A percentile compares a stretch with the other conserved stretches of the same genome.
Evolutionary conservation across 2,329 filamentous ascomycete species (phyloP).

Genomic region (Paecilomyces dactylethromorphus): DNA sequence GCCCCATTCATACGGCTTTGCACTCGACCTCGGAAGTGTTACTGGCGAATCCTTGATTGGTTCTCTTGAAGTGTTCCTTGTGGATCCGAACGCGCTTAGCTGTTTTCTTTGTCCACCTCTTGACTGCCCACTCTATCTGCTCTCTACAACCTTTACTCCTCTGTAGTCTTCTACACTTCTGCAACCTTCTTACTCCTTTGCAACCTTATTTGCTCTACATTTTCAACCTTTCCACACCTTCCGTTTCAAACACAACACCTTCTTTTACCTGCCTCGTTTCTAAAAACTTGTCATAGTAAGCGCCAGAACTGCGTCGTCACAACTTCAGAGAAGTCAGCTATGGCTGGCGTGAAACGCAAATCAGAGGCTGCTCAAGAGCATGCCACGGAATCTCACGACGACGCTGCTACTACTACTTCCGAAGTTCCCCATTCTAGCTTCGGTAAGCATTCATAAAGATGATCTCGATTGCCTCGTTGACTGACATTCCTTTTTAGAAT

Average conservation of each 20-base stretch:
- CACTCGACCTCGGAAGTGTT: neutral
- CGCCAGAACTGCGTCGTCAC: neutral
- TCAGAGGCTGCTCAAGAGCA: constrained; percentile 17
- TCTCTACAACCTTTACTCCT: neutral
- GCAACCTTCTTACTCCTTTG: neutral
- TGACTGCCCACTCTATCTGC: neutral
- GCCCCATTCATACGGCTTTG: neutral
- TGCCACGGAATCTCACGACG: neutral
- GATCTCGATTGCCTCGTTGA: neutral
- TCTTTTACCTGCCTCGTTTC: neutral
- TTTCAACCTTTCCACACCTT: neutral
- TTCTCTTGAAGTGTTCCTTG: neutral
- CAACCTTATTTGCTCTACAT: neutral
- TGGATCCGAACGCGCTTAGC: neutral
- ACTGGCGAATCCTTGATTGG: neutral
- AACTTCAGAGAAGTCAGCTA: constrained; percentile 14
- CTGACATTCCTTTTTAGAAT: neutral
- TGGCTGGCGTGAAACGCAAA: constrained; percentile 32
- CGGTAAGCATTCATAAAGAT: neutral
- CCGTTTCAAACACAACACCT: neutral
- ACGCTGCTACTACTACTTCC: neutral
- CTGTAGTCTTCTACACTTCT: neutral
- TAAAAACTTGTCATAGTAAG: neutral
- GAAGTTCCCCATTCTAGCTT: neutral
- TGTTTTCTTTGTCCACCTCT: neutral